Evolutionary conservation across 306 rosid species (phyloP), one percentile per base, ranked within the genome.

Genomic region (Dicorynia guianensis): DNA sequence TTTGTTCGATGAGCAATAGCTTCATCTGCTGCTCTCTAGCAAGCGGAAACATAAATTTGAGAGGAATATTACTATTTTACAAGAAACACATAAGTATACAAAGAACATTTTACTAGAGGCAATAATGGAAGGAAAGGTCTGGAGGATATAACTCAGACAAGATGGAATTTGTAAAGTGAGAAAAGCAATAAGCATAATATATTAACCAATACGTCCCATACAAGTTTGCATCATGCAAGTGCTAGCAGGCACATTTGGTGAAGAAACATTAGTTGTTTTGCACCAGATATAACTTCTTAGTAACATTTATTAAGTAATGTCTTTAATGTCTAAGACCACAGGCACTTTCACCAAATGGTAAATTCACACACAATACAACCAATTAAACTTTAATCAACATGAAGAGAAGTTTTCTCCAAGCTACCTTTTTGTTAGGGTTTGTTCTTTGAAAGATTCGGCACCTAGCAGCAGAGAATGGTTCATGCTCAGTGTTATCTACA

Each of bases 401-500:
- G 49, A 38, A 59, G 8, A 70, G n/a, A 49, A 36, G 8, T 6
- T 17, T 49, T 34, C 42, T 69, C 43, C 20, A 48, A 79, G 71
- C 25, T 87, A 93, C 98, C 97, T 93, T 86, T 82, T 88, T 89
- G 58, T 76, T 67, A 63, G 76, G 84, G 55, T 84, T 89, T 35
- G 75, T 83, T 83, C 98, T 89, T 85, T 64, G 86, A 80, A 77
- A 93, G 77, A 93, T 69, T 44, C 89, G 87, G 75, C 97, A 91
- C 63, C 90, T 86, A 50, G 98, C 93, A 76, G 97, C 87, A 71
- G 92, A 91, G 71, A 89, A 85, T 52, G 98, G 87, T 52, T 93
- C 95, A 1, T 71, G 81, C 68, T 77, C 88, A 3, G 80, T 44
- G 55, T 85, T 53, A 83, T 93, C 96, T 65, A 36, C 77, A 17